Percentiles rank a stretch among this genome's conserved stretches.
phyloP scores from a whole-genome alignment of 1,139 yeast species.

The Kodamaea derodonti region DNA sequence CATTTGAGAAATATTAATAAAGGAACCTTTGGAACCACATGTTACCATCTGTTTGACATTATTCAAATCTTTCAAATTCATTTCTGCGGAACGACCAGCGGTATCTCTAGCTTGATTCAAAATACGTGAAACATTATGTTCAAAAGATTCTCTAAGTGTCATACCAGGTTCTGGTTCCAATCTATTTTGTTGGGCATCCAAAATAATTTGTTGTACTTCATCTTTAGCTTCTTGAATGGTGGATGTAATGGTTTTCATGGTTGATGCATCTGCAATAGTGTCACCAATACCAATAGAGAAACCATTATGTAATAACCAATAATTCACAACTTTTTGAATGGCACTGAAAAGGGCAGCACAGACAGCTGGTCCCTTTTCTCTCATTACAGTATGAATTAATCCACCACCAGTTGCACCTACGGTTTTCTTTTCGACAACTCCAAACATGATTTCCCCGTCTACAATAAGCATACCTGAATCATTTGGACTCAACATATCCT shows the following conservation, averaged over 20 bases:
- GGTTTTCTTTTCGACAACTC: constrained; percentile 96
- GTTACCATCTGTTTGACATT: constrained; percentile 99
- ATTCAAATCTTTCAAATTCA: constrained; percentile 87
- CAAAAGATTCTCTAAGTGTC: constrained; percentile 98
- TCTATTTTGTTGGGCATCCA: constrained; percentile 84
- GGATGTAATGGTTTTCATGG: constrained; percentile 89
- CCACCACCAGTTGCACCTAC: constrained; percentile 99
- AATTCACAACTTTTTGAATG: constrained; percentile 91
- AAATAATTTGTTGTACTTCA: constrained; percentile 88
- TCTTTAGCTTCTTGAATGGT: constrained; percentile 91
- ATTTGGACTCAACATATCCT: constrained; percentile 77
- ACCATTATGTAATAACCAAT: constrained; percentile 94
- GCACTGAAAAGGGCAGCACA: constrained; percentile 92
- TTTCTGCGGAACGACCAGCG: constrained; percentile 98
- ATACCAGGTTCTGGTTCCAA: constrained; percentile 98
- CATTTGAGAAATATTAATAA: constrained; percentile 98
- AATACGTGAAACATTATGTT: constrained; percentile 92
- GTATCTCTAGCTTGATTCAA: constrained; percentile 98
- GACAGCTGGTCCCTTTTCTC: constrained; percentile 91
- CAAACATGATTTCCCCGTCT: constrained; percentile 92
- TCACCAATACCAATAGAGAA: constrained; percentile 99
- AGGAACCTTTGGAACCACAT: constrained; percentile 99
- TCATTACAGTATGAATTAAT: constrained; percentile 90
- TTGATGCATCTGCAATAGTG: constrained; percentile 95
- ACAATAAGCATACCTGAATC: constrained; percentile 91